Percentiles rank a stretch among this genome's conserved stretches.
phyloP scores from a whole-genome alignment of 768 basidiomycete genomes.

The Exsudoporus frostii region DNA sequence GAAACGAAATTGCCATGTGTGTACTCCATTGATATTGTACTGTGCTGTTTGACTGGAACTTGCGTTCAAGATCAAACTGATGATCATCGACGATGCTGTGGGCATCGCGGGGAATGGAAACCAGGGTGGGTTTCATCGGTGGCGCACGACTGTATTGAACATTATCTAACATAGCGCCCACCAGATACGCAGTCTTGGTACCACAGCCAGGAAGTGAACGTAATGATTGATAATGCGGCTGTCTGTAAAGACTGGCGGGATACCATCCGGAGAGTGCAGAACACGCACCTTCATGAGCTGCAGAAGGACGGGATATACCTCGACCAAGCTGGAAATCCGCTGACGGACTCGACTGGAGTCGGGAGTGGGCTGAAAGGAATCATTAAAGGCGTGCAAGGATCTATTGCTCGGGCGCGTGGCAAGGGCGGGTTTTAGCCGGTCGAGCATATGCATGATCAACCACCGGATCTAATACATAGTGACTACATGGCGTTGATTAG shows the following conservation, averaged over 20 bases:
- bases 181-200: constrained; percentile 66
- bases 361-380: constrained; percentile 38
- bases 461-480: neutral
- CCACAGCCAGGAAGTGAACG: constrained; percentile 69
- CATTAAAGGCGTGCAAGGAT: constrained; percentile 42
- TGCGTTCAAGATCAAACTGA: constrained; percentile 51
- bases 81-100: constrained; percentile 61
- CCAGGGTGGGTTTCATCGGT: constrained; percentile 40
- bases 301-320: constrained; percentile 56
- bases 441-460: neutral
- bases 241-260: constrained; percentile 57
- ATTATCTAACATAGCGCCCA: neutral
- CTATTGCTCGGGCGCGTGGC: constrained; percentile 41
- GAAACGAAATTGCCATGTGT: constrained; percentile 67
- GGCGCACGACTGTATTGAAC: neutral
- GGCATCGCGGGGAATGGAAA: constrained; percentile 71
- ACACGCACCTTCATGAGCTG: constrained; percentile 48
- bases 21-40: constrained; percentile 10
- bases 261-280: constrained; percentile 50
- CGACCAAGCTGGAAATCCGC: constrained; percentile 42
- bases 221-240: constrained; percentile 55
- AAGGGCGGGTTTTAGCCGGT: constrained; percentile 36
- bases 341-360: constrained; percentile 38
- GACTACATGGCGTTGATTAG: neutral
- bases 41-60: neutral